Evolutionary conservation across 805 yeast species (phyloP), one percentile per base, ranked within the genome.

Genomic region (Wickerhamiella domercqiae): DNA sequence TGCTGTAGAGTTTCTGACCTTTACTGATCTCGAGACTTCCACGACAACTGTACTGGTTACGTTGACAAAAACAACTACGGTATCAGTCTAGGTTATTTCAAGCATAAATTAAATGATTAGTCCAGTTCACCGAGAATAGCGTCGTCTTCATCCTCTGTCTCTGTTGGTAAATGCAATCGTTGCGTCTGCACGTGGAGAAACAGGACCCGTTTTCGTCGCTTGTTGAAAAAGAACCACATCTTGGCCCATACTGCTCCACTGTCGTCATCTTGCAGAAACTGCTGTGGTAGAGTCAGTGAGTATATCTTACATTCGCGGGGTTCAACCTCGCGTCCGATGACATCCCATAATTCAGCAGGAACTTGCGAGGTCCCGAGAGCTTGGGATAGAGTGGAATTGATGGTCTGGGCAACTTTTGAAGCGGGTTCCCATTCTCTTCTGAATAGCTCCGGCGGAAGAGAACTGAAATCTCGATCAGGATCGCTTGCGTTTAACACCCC

Each of bases 381-480:
- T 16, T 30, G 51, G 57, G 37, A 56, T 40, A 46, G 19, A 13
- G 33, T 30, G 33, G 16, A n/a, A 21, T 30, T 30, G 33, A 30
- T 30, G 7, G 33, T 5, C 7, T 30, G 33, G 7, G 33, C 6
- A 6, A 30, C 13, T 46, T 21, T 7, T 7, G 33, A 30, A 14
- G n/a, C 16, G n/a, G 21, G 42, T 5, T 33, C 31, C 30, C 40
- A 36, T 32, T 62, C 70, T n/a, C 80, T 70, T 29, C 64, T 60
- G 56, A 79, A 79, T 55, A 74, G 77, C 15, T 65, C 65, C 1
- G 98, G 98, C 52, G 81, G 83, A 44, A 90, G 68, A 19, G 78
- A 70, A 9, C 93, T 70, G 50, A 87, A 90, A 53, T 90, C 98
- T 52, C 90, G 94, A 55, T 90, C 98, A 0, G 98, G 97, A 53